Conservation (phyloP, 2,329 filamentous ascomycete species). For the Cladophialophora exuberans region DNA sequence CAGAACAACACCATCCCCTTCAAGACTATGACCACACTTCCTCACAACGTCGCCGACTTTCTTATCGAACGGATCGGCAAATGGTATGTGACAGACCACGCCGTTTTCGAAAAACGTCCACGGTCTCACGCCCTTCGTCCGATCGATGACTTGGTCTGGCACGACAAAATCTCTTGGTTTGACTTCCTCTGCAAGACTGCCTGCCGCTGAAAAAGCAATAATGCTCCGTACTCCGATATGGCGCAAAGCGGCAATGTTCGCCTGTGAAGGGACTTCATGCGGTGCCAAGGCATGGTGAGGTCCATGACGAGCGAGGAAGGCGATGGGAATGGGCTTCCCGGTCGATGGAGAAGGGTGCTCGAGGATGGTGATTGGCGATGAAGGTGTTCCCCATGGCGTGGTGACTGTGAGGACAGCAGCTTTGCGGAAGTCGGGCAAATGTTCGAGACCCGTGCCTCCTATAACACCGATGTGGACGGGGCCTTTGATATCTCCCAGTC, state of each 20-base stretch:
- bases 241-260: conserved; percentile 97
- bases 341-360: conserved; percentile 77
- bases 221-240: conserved; percentile 85
- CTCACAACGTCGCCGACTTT: conserved; percentile 75
- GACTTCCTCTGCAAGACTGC: conserved; percentile 87
- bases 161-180: conserved; percentile 96
- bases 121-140: conserved; percentile 90
- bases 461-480: conserved; percentile 85
- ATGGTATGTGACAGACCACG: conserved; percentile 90
- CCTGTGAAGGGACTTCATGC: conserved; percentile 90
- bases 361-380: conserved; percentile 79
- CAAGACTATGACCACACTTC: conserved; percentile 73
- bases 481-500: too few species aligned
- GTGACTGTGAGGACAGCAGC: conserved; percentile 74
- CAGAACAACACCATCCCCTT: conserved; percentile 81
- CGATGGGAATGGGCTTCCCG: conserved; percentile 65
- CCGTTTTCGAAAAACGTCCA: conserved; percentile 89
- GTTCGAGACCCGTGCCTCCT: conserved; percentile 88
- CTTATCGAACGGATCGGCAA: conserved; percentile 92
- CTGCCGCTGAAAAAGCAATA: conserved; percentile 94
- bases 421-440: conserved; percentile 83
- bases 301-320: conserved; percentile 93
- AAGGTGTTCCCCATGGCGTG: conserved; percentile 88
- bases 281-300: conserved; percentile 85
- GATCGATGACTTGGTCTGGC: conserved; percentile 95